These are phyloP conservation scores for Conoideocrella luteorostrata DNA, from an alignment of 2,329 filamentous ascomycete genomes.

Conservation along the genomic window DNA sequence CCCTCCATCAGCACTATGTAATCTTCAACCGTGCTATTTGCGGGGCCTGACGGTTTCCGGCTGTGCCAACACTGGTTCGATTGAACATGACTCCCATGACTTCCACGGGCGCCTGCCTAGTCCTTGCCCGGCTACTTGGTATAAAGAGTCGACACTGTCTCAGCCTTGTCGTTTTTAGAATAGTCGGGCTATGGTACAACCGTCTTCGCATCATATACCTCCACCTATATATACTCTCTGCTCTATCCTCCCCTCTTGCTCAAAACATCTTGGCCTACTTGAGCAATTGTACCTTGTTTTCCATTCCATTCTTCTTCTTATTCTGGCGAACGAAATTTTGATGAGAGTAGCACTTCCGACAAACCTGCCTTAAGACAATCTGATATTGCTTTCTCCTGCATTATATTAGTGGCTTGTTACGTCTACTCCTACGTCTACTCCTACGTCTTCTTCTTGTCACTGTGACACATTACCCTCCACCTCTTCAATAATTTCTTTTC, in stretches of 20 bases:
- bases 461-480: too few relatives aligned
- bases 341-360: too few relatives aligned
- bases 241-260: not conserved
- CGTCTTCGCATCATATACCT: not conserved
- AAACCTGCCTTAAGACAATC: too few relatives aligned
- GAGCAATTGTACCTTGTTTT: not conserved
- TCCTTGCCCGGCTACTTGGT: not conserved
- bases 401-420: too few relatives aligned
- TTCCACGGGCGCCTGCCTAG: not conserved
- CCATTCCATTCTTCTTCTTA: not conserved
- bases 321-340: too few relatives aligned
- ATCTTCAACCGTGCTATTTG: not conserved
- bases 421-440: too few relatives aligned
- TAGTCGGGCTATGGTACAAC: not conserved
- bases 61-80: not conserved
- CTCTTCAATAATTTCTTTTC: too few relatives aligned
- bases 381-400: too few relatives aligned
- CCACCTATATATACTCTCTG: not conserved
- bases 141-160: not conserved
- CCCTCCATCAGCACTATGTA: not conserved
- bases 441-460: not conserved
- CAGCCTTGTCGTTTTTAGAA: not conserved
- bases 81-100: constrained; percentile 1
- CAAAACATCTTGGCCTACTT: too few relatives aligned
- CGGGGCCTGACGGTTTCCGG: not conserved